These are phyloP conservation scores for Aspergillus bombycis DNA, from an alignment of 2,329 filamentous ascomycete genomes.

Conservation along the genomic window DNA sequence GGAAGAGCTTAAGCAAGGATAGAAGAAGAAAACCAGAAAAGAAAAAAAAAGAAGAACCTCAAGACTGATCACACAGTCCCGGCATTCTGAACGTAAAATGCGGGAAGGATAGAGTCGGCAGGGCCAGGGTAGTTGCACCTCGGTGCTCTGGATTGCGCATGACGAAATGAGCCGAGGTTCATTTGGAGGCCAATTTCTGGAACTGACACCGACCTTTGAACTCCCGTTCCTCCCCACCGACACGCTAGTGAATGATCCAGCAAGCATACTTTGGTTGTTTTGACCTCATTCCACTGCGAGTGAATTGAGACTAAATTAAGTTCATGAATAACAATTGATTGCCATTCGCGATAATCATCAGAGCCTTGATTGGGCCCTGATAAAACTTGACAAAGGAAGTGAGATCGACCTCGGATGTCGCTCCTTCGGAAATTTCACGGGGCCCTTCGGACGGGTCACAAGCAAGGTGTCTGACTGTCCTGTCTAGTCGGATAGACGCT, in stretches of 20 bases:
- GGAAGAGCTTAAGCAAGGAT: neutral
- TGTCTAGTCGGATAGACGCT: slow-evolving; percentile 14
- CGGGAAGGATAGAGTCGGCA: slow-evolving; percentile 15
- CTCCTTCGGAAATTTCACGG: slow-evolving; percentile 13
- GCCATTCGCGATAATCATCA: neutral
- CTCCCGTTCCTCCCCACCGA: slow-evolving; percentile 24
- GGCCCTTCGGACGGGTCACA: slow-evolving; percentile 17
- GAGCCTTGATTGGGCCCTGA: neutral
- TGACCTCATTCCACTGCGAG: neutral
- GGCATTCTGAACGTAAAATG: slow-evolving; percentile 6
- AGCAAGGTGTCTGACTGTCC: neutral
- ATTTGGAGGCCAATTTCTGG: slow-evolving; percentile 9
- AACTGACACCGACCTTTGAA: neutral
- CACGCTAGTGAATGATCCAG: slow-evolving; percentile 1
- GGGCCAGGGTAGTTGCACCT: slow-evolving; percentile 28
- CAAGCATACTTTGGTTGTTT: neutral
- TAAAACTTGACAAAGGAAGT: slow-evolving; percentile 7
- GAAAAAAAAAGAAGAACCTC: slow-evolving; percentile 16
- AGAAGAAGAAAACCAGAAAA: neutral
- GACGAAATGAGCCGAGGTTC: slow-evolving; percentile 40
- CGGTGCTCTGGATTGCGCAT: slow-evolving; percentile 31
- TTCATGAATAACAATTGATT: neutral
- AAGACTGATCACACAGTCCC: neutral
- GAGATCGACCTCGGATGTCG: slow-evolving; percentile 23
- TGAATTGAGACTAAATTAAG: neutral